A percentile compares a stretch with the other conserved stretches of the same genome.
These are phyloP conservation scores for Hemisphaericaspora xylanilytica DNA, from an alignment of 1,139 yeast species.

Conservation along the genomic window DNA sequence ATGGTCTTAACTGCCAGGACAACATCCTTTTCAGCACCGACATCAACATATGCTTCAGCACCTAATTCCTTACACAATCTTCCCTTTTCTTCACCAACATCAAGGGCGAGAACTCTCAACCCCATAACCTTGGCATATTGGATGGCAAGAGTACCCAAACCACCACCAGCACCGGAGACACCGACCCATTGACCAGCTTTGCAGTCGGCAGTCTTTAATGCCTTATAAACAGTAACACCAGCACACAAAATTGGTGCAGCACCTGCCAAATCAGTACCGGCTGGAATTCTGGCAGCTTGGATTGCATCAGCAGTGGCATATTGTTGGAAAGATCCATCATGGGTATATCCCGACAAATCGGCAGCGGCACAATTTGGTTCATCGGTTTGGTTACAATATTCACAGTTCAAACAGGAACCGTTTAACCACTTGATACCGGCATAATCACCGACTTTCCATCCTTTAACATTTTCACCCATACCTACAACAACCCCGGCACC, in stretches of 20 bases:
- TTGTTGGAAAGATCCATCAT: conserved; percentile 82
- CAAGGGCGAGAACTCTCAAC: conserved; percentile 70
- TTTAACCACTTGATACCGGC: conserved; percentile 79
- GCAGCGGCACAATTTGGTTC: conserved; percentile 72
- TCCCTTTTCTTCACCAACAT: conserved; percentile 68
- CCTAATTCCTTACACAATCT: conserved; percentile 56
- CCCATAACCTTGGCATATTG: conserved; percentile 87
- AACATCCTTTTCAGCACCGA: conserved; percentile 39
- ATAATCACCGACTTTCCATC: conserved; percentile 70
- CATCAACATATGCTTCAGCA: conserved; percentile 71
- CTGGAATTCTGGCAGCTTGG: conserved; percentile 37
- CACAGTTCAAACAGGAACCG: conserved; percentile 73
- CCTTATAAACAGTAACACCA: conserved; percentile 83
- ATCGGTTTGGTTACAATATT: conserved; percentile 62
- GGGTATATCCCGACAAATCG: conserved; percentile 74
- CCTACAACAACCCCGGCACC: conserved; percentile 83
- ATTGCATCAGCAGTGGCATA: conserved; percentile 64
- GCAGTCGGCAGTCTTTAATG: conserved; percentile 66
- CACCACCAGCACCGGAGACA: conserved; percentile 83
- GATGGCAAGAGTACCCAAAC: conserved; percentile 76
- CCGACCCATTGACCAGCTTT: conserved; percentile 77
- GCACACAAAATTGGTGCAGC: conserved; percentile 58
- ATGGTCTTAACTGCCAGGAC: conserved; percentile 25
- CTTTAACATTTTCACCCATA: conserved; percentile 64
- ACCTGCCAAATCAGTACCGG: conserved; percentile 32